Evolutionary conservation across 345 rosid genomes (phyloP), one percentile per base, ranked within the genome.

Genomic region (Pistacia atlantica): DNA sequence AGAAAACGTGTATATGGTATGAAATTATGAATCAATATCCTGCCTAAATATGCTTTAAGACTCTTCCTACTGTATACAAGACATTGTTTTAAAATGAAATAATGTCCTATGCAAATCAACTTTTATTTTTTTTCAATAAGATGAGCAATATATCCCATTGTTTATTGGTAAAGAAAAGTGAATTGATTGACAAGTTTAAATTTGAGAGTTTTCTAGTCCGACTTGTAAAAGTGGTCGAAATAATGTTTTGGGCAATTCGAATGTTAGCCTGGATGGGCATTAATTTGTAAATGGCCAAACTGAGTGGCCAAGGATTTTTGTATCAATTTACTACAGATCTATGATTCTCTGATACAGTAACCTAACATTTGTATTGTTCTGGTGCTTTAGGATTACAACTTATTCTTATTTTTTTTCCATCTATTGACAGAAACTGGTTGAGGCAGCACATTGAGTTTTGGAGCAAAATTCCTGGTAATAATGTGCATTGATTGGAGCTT

Each of bases 381-480:
- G 54, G n/a, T 45, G 14, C 22, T 5, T 20, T 4, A 64, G 62
- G 70, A 20, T 74, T 14, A 37, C 80, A 14, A 33, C 69, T 49
- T 79, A 13, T 35, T 68, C n/a, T 56, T 83, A 48, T 70, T 51
- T 63, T 42, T 64, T 72, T 38, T 48, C 79, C 80, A 75, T 64
- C 8, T 75, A 2, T 65, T 75, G 31, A 56, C 93, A 88, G 91
- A 79, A 78, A 42, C 5, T 75, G 74, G 77, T 78, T 63, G 89
- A 80, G 78, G 88, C 84, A 31, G 80, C 83, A 28, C 86, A 85
- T 57, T 89, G 78, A 85, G 72, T 70, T 73, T 75, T 73, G 79
- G 72, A 69, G 52, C 76, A 33, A 62, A 20, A 45, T 79, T 77
- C 80, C 74, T 69, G 75, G 63, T 79, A 82, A 80, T 76, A 85